Conservation (phyloP, 2,329 filamentous ascomycete species). For the Pseudodiploospora longispora region DNA sequence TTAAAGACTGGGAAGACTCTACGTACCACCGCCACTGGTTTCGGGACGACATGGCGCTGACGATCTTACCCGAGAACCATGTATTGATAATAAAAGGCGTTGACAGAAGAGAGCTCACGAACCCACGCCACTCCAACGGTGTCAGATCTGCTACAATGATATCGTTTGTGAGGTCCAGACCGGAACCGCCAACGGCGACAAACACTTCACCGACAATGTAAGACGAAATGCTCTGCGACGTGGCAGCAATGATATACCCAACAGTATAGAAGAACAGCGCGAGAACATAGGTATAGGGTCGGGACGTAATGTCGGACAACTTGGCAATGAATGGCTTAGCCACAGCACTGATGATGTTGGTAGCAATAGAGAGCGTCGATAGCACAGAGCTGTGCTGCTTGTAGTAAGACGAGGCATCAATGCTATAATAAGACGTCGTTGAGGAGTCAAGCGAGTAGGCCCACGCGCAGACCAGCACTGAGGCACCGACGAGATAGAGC, state of each 20-base stretch:
- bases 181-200: slow-evolving; percentile 50
- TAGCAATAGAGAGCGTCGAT: slow-evolving; percentile 21
- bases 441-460: slow-evolving; percentile 22
- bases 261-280: slow-evolving; percentile 46
- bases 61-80: slow-evolving; percentile 32
- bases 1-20: background rate
- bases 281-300: slow-evolving; percentile 51
- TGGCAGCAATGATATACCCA: slow-evolving; percentile 50
- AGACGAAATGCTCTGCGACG: slow-evolving; percentile 41
- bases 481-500: slow-evolving; percentile 19
- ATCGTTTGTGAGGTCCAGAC: slow-evolving; percentile 52
- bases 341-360: slow-evolving; percentile 37
- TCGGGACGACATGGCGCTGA: slow-evolving; percentile 26
- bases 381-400: slow-evolving; percentile 20
- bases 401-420: slow-evolving; percentile 20
- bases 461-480: slow-evolving; percentile 23
- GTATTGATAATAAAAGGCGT: slow-evolving; percentile 28
- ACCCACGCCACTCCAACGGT: slow-evolving; percentile 31
- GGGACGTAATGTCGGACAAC: slow-evolving; percentile 52
- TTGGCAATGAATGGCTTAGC: slow-evolving; percentile 55
- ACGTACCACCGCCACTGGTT: slow-evolving; percentile 18
- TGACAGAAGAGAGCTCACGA: slow-evolving; percentile 20
- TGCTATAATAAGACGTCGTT: slow-evolving; percentile 21
- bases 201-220: slow-evolving; percentile 49
- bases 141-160: slow-evolving; percentile 59